Evolutionary conservation across 2,329 filamentous ascomycete species (phyloP).

Genomic region (Dothideomycetes sp.): DNA sequence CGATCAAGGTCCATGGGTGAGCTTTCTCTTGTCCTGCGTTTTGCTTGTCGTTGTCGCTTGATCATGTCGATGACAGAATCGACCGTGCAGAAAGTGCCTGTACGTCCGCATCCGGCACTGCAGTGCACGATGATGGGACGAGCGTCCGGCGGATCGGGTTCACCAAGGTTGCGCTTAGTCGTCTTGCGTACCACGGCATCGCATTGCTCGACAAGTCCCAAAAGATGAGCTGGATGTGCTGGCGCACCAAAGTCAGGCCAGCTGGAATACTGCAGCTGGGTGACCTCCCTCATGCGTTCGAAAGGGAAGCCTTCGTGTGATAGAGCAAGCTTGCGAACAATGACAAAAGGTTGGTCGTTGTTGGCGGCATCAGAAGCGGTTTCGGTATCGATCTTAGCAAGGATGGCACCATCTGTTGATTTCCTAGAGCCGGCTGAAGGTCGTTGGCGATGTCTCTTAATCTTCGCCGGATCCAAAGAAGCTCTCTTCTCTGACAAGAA

Average conservation of each 20-base stretch:
- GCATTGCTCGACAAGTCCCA: slow-evolving; percentile 82
- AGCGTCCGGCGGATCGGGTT: slow-evolving; percentile 40
- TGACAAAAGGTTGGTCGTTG: slow-evolving; percentile 61
- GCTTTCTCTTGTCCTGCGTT: slow-evolving; percentile 26
- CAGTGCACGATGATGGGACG: slow-evolving; percentile 88
- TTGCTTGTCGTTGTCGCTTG: slow-evolving; percentile 59
- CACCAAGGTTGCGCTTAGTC: slow-evolving; percentile 32
- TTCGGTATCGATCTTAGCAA: slow-evolving; percentile 20
- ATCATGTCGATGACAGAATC: slow-evolving; percentile 95
- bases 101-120: slow-evolving; percentile 89
- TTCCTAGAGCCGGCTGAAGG: slow-evolving; percentile 29
- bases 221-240: slow-evolving; percentile 75
- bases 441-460: slow-evolving; percentile 35
- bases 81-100: slow-evolving; percentile 92
- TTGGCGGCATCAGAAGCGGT: slow-evolving; percentile 18
- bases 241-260: slow-evolving; percentile 97
- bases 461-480: slow-evolving; percentile 56
- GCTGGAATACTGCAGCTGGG: slow-evolving; percentile 86
- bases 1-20: slow-evolving; percentile 39
- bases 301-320: slow-evolving; percentile 71
- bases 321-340: slow-evolving; percentile 78
- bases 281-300: slow-evolving; percentile 79
- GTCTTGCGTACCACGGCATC: slow-evolving; percentile 57
- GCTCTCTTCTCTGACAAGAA: slow-evolving; percentile 73
- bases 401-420: slow-evolving; percentile 24